Conservation (phyloP, 2,329 filamentous ascomycete genomes). For the Paracorniculantispora psalliotae region DNA sequence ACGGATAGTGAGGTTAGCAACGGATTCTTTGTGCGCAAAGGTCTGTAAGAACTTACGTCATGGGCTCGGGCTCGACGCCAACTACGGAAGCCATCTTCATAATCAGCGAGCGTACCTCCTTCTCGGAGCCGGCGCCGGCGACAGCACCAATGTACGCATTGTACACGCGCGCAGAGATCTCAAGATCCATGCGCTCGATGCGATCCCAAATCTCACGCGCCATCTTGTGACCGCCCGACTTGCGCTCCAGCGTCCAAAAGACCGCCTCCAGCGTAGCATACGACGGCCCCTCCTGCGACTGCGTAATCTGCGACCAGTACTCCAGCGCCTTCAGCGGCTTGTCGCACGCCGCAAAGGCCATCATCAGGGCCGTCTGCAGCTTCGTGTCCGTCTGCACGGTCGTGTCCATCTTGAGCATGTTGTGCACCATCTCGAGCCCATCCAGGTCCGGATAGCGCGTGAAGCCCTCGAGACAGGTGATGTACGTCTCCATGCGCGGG, state of each 20-base stretch:
- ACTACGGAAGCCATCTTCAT: constrained; percentile 61
- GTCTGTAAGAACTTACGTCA: constrained; percentile 57
- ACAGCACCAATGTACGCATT: constrained; percentile 72
- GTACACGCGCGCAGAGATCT: constrained; percentile 69
- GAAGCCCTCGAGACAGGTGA: constrained; percentile 71
- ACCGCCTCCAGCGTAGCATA: constrained; percentile 76
- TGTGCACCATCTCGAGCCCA: constrained; percentile 72
- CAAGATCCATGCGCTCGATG: constrained; percentile 70
- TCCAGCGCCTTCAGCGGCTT: constrained; percentile 62
- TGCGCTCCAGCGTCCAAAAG: constrained; percentile 70
- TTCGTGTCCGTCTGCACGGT: constrained; percentile 69
- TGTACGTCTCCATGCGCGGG: constrained; percentile 71
- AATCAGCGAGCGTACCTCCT: constrained; percentile 62
- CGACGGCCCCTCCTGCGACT: constrained; percentile 77
- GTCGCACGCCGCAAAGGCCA: constrained; percentile 71
- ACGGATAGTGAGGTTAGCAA: not conserved
- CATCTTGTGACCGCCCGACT: constrained; percentile 51
- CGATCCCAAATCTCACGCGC: constrained; percentile 67
- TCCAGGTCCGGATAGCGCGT: constrained; percentile 50
- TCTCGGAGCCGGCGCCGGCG: constrained; percentile 62
- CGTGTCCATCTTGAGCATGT: constrained; percentile 92
- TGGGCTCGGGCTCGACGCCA: constrained; percentile 61
- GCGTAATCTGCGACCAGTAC: constrained; percentile 81
- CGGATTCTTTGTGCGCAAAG: not conserved
- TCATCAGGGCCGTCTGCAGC: constrained; percentile 80